Evolutionary conservation across 306 rosid species (phyloP).

Genomic region (Casuarina equisetifolia): DNA sequence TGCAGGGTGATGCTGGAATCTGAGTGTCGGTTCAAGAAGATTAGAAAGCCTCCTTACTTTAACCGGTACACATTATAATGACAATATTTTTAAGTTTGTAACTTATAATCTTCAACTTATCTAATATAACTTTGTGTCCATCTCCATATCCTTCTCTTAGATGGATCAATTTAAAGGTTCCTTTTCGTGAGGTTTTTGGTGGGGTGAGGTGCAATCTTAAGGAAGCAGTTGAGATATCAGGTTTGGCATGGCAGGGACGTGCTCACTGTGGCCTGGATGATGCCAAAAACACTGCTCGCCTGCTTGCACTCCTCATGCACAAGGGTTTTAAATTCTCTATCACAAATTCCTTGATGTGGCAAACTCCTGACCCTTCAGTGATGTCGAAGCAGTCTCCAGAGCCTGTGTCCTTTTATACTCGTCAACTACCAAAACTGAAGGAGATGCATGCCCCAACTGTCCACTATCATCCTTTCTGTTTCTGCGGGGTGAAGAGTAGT

Average conservation of each 20-base stretch:
- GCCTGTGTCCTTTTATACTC: slow-evolving; percentile 37
- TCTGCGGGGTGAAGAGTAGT: slow-evolving; percentile 83
- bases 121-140: slow-evolving; percentile 29
- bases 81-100: slow-evolving; percentile 11
- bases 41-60: slow-evolving; percentile 87
- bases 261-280: slow-evolving; percentile 95
- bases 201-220: slow-evolving; percentile 76
- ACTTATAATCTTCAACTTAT: slow-evolving; percentile 15
- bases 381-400: slow-evolving; percentile 65
- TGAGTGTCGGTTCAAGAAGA: slow-evolving; percentile 91
- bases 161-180: slow-evolving; percentile 88
- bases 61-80: slow-evolving; percentile 53
- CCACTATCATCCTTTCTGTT: slow-evolving; percentile 64
- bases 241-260: slow-evolving; percentile 91
- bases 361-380: slow-evolving; percentile 50
- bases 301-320: slow-evolving; percentile 71
- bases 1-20: slow-evolving; percentile 93
- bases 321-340: slow-evolving; percentile 73
- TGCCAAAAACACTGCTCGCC: slow-evolving; percentile 86
- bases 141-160: slow-evolving; percentile 42
- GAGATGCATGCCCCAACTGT: slow-evolving; percentile 41
- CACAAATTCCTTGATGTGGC: slow-evolving; percentile 71
- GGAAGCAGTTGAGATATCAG: slow-evolving; percentile 90
- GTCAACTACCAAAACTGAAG: slow-evolving; percentile 53
- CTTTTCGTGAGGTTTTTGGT: slow-evolving; percentile 82